Evolutionary conservation across 2,329 filamentous ascomycete genomes (phyloP).

Genomic region (Aspergillus niger): DNA sequence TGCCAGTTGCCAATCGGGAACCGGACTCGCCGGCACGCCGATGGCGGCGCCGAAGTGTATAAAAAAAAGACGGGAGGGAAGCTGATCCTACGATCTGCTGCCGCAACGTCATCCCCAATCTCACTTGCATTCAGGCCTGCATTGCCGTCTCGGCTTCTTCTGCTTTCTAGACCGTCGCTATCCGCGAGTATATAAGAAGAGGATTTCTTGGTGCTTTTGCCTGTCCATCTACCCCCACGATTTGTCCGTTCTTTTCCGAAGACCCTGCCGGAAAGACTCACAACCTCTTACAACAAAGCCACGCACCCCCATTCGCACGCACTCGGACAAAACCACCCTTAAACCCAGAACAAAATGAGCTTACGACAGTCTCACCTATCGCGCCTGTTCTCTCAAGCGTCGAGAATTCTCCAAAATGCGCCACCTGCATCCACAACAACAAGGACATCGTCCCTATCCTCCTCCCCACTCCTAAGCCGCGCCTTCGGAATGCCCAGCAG

Average conservation of each 20-base stretch:
- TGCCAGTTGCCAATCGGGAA: constrained; percentile 3
- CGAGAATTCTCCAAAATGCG: constrained; percentile 15
- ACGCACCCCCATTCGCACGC: background rate
- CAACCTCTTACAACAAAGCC: background rate
- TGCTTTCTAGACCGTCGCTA: background rate
- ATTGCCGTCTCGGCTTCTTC: background rate
- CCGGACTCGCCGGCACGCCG: constrained; percentile 10
- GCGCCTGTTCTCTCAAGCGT: constrained; percentile 27
- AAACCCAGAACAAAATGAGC: constrained; percentile 10
- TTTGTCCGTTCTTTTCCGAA: background rate
- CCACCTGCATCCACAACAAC: constrained; percentile 7
- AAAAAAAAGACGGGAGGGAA: background rate
- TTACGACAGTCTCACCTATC: constrained; percentile 16
- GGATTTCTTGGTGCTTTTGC: background rate
- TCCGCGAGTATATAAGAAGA: background rate
- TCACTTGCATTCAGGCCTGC: constrained; percentile 1
- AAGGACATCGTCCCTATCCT: background rate
- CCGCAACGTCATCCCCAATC: constrained; percentile 14
- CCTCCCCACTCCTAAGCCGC: background rate
- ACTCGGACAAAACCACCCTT: background rate
- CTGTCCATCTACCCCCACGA: background rate
- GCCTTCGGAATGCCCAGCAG: background rate
- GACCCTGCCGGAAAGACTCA: background rate
- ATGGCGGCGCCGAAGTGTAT: constrained; percentile 6
- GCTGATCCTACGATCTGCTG: constrained; percentile 1